A percentile compares a stretch with the other conserved stretches of the same genome.
Conservation (phyloP, 768 basidiomycete genomes). For the Auricularia auricula-judae region DNA sequence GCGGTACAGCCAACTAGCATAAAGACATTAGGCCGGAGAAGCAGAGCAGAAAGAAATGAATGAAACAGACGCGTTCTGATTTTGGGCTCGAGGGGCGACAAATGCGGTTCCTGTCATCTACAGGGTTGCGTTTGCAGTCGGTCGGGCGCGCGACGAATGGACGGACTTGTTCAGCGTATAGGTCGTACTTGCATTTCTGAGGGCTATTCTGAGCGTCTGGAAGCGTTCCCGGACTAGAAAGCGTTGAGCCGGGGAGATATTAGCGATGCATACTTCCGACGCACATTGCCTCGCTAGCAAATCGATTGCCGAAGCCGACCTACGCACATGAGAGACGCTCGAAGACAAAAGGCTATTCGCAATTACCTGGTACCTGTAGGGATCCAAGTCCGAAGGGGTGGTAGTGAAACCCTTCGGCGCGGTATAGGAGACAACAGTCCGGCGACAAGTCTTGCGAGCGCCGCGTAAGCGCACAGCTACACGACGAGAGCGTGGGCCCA, state of each 20-base stretch:
- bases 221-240: constrained; percentile 39
- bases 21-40: not conserved
- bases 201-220: constrained; percentile 51
- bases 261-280: not conserved
- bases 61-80: constrained; percentile 35
- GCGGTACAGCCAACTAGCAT: constrained; percentile 48
- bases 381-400: constrained; percentile 5
- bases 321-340: not conserved
- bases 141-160: not conserved
- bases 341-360: not conserved
- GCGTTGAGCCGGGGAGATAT: not conserved
- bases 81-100: constrained; percentile 44
- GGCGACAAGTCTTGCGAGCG: not conserved
- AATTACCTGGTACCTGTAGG: constrained; percentile 10
- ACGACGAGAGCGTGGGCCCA: not conserved
- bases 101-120: constrained; percentile 54
- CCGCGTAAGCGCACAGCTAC: not conserved
- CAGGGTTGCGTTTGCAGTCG: not conserved
- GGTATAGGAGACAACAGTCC: not conserved
- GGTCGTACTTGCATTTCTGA: constrained; percentile 50
- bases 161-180: constrained; percentile 50
- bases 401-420: constrained; percentile 4
- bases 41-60: too few relatives aligned
- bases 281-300: constrained; percentile 11
- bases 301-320: constrained; percentile 12